Base-by-base conservation (phyloP, 2,329 filamentous ascomycete genomes). In the Zasmidium citrigriseum region DNA sequence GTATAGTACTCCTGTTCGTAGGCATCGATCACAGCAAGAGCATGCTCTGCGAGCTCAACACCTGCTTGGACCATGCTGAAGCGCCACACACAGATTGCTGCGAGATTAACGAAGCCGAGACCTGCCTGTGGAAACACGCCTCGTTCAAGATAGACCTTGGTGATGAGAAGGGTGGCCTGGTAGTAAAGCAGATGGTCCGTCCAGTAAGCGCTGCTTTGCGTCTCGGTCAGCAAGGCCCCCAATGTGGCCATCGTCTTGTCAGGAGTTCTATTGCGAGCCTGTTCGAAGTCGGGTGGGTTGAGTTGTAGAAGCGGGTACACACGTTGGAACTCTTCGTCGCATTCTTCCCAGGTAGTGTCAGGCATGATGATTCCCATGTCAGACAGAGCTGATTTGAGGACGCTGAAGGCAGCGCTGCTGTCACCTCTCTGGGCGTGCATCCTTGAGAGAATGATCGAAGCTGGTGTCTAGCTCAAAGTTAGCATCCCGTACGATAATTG, bases 391-490 rank as follows among this genome's bases (percentile, higher is more conserved):
- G 86, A 83, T 67, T 88, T 88, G 22, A 97, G 78, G 1, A 85
- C 84, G 27, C 82, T 76, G 65, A 96, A 86, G 0, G 92, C 90
- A 3, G 83, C 83, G 21, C 81, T 76, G 24, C 87, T 85, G 63
- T 96, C 86, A 1, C 92, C 91, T 55, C 83, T 82, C 68, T 93
- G 86, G 1, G 89, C 86, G 67, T 87, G 86, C 47, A 96, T 88
- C 51, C 91, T 86, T 4, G 90, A 92, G 70, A 91, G 87, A 34
- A 97, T 78, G 44, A 96, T 88, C 77, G 89, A 96, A 0, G 91
- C 90, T 9, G 90, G 88, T 2, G 62, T 41, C 34, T 41, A n/a
- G 34, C 18, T 4, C 5, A n/a, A 41, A 41, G 34, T 41, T n/a
- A 41, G 34, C 4, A 41, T n/a, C 14, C 7, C 14, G 1, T 90